Evolutionary conservation across 2,329 filamentous ascomycete genomes (phyloP).

Genomic region (Dryadomyces sulphureus): DNA sequence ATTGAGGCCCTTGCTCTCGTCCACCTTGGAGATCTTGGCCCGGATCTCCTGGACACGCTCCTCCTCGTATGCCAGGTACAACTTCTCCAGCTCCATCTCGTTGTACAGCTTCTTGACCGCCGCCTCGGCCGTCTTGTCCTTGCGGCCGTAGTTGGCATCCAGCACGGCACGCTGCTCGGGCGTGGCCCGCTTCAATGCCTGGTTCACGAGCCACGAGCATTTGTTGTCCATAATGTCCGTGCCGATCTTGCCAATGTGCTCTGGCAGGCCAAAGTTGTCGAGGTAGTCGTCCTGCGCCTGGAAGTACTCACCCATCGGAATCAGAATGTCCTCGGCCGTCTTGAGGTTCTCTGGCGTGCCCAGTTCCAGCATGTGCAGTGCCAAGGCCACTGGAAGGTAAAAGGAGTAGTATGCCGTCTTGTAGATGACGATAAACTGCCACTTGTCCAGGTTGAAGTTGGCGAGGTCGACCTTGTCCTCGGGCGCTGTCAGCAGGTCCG

Average conservation of each 20-base stretch:
- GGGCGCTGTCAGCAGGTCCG: constrained; percentile 87
- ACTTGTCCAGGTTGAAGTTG: constrained; percentile 93
- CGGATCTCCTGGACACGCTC: constrained; percentile 65
- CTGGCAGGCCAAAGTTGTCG: constrained; percentile 88
- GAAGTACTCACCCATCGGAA: constrained; percentile 97
- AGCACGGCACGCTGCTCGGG: constrained; percentile 79
- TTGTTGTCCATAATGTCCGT: constrained; percentile 99
- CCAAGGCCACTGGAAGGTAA: constrained; percentile 89
- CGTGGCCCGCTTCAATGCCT: constrained; percentile 66
- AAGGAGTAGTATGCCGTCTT: constrained; percentile 99
- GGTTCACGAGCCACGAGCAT: constrained; percentile 96
- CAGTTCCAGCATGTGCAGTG: constrained; percentile 70
- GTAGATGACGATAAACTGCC: constrained; percentile 97
- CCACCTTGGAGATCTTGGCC: constrained; percentile 59
- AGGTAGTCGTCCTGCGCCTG: constrained; percentile 98
- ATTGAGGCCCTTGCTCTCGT: constrained; percentile 81
- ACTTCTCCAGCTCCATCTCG: constrained; percentile 68
- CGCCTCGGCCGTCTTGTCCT: constrained; percentile 70
- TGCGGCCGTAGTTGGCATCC: constrained; percentile 86
- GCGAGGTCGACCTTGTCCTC: constrained; percentile 85
- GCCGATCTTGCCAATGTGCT: constrained; percentile 93
- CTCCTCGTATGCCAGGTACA: constrained; percentile 85
- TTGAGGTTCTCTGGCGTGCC: constrained; percentile 82
- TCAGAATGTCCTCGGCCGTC: constrained; percentile 79
- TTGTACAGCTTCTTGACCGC: constrained; percentile 80